Base-by-base conservation (phyloP, 2,329 filamentous ascomycete species). In the Claviceps purpurea region DNA sequence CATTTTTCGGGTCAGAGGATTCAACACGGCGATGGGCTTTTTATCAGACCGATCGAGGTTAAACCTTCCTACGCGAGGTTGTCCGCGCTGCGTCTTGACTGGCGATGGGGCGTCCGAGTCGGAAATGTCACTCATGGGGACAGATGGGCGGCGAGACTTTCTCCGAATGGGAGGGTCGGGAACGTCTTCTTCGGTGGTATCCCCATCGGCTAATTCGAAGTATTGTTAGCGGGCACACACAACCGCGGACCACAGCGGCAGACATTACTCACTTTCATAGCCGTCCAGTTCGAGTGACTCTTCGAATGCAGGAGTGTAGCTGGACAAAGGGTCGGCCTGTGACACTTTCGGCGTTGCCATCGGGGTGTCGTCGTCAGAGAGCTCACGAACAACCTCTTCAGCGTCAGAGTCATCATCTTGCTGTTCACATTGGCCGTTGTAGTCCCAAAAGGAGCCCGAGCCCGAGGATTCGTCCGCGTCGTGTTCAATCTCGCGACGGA, bases 401-500 rank as follows among this genome's bases (percentile, higher is more conserved):
- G 70, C 66, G 45, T 76, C 74, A 1, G 68, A 71, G 38, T 70
- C 67, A 14, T 59, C 62, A 37, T 22, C 48, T 11, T 45, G 47
- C 50, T 67, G 67, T 53, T 61, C 65, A 49, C 73, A 71, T 24
- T 75, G 71, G 53, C 75, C 73, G 52, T 73, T 69, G 56, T 77
- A 78, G 61, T 85, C 82, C 81, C 81, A 85, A 60, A 79, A 84
- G 1, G 78, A 81, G 42, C 72, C 72, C 22, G 75, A 78, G 54
- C 74, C 74, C 4, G 74, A 81, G 0, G 74, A 77, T 55, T 80
- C 77, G 49, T 78, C 73, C n/a, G 71, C 70, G 56, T 87, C 81
- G 56, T 78, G 75, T 62, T 89, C 85, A 57, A 90, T 84, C 68
- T 87, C 82, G 43, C 79, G 78, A 56, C 85, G 84, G 61, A 91